Conservation (phyloP, 2,329 filamentous ascomycete species). For the Cercospora citrullina region DNA sequence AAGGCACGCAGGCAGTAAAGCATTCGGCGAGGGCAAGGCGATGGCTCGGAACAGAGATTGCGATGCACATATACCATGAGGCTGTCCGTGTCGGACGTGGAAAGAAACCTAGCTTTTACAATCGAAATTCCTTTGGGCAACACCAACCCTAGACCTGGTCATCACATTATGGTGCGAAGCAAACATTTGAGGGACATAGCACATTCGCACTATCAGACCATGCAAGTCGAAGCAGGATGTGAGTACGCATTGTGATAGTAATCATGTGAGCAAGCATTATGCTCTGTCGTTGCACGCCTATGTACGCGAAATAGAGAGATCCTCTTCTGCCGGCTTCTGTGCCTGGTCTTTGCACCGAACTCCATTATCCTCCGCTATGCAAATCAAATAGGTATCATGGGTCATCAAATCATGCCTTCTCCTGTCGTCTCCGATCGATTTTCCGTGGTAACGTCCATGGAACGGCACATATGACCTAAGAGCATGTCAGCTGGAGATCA, state of each 20-base stretch:
- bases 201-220: background rate
- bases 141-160: background rate
- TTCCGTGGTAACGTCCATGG: conserved; percentile 54
- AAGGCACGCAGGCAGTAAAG: background rate
- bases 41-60: background rate
- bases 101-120: background rate
- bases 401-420: conserved; percentile 30
- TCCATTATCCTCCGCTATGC: conserved; percentile 23
- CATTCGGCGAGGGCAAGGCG: background rate
- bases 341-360: background rate
- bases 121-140: background rate
- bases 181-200: background rate
- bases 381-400: conserved; percentile 26
- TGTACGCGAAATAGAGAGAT: background rate
- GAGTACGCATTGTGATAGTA: background rate
- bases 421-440: conserved; percentile 29
- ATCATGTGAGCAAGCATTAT: conserved; percentile 7
- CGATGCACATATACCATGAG: conserved; percentile 23
- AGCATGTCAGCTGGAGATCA: conserved; percentile 11
- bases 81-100: conserved; percentile 8
- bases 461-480: conserved; percentile 50
- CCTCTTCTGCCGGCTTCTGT: background rate
- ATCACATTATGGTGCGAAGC: background rate
- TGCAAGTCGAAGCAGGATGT: background rate
- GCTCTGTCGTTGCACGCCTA: background rate